Base-by-base conservation (phyloP, 2,329 filamentous ascomycete species). In the Fusarium euwallaceae region DNA sequence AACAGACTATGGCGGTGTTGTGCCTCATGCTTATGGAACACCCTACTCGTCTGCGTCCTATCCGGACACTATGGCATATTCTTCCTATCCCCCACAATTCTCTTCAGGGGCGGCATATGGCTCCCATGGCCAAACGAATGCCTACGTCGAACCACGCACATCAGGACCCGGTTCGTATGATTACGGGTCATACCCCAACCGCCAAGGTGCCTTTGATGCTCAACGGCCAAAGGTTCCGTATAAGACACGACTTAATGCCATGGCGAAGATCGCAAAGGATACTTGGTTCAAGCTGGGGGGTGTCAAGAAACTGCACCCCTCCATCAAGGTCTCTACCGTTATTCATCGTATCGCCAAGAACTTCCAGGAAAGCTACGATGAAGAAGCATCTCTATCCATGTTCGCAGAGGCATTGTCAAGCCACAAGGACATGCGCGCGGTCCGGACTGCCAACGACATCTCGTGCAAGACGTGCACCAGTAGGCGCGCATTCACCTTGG, bases 271-370 rank as follows among this genome's bases (percentile, higher is more conserved):
- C 77, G 88, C 90, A 6, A 87, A 89, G 68, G 88, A 90, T 27
- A 82, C 92, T 39, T 95, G 93, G 92, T 88, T 88, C 71, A 83
- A 85, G 24, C 88, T 92, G 3, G 87, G 87, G 9, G 86, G 86
- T 4, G 84, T 94, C 71, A 89, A 89, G 74, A 88, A 91, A 61
- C 82, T 94, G 17, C 88, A 91, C 16, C 88, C 88, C 43, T 88
- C 88, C 69, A 86, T 94, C 56, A 90, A 91, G 73, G 86, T 93
- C 17, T 89, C 89, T 69, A 87, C 91, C 56, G 85, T 93, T 11
- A 86, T 95, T 48, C 87, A 92, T 78, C 90, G 93, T 79, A 83
- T 91, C 61, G 86, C 88, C 66, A 86, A 87, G 64, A 86, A 85
- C 39, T 94, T 92, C 78, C 84, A 87, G 51, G 81, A 87, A 17